These are phyloP conservation scores for Physaria fendleri DNA, from an alignment of 345 rosid species.

Conservation along the genomic window DNA sequence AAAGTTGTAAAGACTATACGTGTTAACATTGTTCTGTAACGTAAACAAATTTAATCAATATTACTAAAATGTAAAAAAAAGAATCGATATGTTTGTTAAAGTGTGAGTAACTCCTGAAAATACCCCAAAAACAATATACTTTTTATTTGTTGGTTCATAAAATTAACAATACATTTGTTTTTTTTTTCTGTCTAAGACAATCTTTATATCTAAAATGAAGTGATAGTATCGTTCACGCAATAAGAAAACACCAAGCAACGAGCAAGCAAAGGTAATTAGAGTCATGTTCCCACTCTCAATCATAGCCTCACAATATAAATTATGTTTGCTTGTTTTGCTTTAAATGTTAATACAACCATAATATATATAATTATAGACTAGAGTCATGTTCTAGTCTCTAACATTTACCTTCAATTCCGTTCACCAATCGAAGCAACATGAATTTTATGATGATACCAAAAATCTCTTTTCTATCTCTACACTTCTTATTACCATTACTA, in stretches of 20 bases:
- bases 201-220: background rate
- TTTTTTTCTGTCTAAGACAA: no score
- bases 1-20: no score
- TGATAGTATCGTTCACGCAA: slow-evolving; percentile 24
- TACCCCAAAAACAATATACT: background rate
- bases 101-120: background rate
- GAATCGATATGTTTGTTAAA: background rate
- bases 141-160: no score
- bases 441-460: no score
- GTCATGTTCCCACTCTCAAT: no score
- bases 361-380: background rate
- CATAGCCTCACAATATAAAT: background rate
- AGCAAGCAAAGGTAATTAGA: background rate
- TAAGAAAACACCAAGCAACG: slow-evolving; percentile 1
- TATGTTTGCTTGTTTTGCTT: background rate
- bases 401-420: background rate
- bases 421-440: no score
- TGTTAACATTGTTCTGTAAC: background rate
- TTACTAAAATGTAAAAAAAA: background rate
- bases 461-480: slow-evolving; percentile 10
- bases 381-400: slow-evolving; percentile 15
- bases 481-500: slow-evolving; percentile 16
- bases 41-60: background rate
- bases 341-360: slow-evolving; percentile 9
- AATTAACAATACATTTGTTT: no score